A percentile compares a stretch with the other conserved stretches of the same genome.
These are phyloP conservation scores for Galerina sulciceps DNA, from an alignment of 768 basidiomycete genomes.

Conservation along the genomic window DNA sequence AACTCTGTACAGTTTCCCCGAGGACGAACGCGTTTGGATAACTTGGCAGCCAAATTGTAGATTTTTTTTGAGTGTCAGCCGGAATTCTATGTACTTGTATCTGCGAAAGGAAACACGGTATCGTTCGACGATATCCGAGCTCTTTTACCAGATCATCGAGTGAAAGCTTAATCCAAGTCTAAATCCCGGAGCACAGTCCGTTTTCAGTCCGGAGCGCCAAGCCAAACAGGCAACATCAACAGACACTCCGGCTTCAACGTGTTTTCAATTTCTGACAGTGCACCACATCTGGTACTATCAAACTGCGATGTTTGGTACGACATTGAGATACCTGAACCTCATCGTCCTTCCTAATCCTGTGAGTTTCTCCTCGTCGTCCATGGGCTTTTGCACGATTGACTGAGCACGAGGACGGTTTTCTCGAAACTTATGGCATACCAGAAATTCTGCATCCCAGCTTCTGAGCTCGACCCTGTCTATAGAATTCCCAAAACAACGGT, in stretches of 20 bases:
- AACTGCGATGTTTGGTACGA: constrained; percentile 13
- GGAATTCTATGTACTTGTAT: neutral
- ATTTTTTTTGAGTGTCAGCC: neutral
- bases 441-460: constrained; percentile 15
- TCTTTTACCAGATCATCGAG: too few species aligned
- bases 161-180: too few species aligned
- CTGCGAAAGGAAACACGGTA: neutral
- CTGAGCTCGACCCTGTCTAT: constrained; percentile 15
- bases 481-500: constrained; percentile 1
- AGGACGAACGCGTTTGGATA: constrained; percentile 25
- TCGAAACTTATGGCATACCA: neutral
- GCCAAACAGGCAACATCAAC: neutral
- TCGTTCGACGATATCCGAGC: too few species aligned
- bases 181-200: too few species aligned
- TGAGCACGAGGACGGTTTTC: neutral
- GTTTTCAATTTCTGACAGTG: neutral
- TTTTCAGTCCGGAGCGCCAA: neutral
- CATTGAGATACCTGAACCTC: constrained; percentile 20
- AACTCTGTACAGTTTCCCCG: constrained; percentile 20
- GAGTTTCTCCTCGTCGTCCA: neutral
- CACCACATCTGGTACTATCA: neutral
- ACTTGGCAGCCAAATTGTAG: constrained; percentile 16
- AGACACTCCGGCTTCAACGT: neutral
- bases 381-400: neutral
- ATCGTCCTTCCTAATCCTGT: constrained; percentile 26